Base-by-base conservation (phyloP, 1,284 basidiomycete species). In the Waitea zeae region DNA sequence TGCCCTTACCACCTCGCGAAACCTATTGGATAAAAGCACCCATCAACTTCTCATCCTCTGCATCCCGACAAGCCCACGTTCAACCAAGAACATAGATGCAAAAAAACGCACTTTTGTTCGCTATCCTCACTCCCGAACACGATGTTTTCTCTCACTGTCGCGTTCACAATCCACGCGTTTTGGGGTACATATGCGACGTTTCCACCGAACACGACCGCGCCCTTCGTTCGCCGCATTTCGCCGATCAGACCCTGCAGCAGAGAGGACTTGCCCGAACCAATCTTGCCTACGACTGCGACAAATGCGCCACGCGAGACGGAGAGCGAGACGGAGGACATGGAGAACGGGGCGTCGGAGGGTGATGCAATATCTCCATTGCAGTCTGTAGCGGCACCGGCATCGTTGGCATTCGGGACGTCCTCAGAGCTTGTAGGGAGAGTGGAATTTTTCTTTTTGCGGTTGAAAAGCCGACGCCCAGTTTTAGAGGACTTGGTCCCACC, bases 151-250 rank as follows among this genome's bases (percentile, higher is more conserved):
- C 70, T 60, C 11, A 86, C 53, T 0, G 76, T 80, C 0, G 73
- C 70, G 47, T 80, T 76, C 54, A 71, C 69, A 43, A 87, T 81
- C 80, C 83, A 89, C 0, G 84, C 64, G 0, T 66, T 62, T 49
- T 89, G 84, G 3, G 78, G 71, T 3, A 79, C 79, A 44, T 86
- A 80, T 0, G 82, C 70, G 1, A 83, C 67, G 0, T 64, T 58
- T 3, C 83, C 76, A 2, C 70, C 69, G 45, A 82, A 74, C 0
- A 57, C 49, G 27, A 78, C 68, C 49, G 57, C 49, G 4, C 83
- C 82, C 3, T 57, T 45, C 3, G 61, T 61, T 44, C 64, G 64
- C 29, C 70, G 61, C 81, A 87, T 86, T 51, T 87, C 83, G 11
- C 83, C 83, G 36, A 88, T 72, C 34, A 84, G 48, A 2, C 70